Percentiles rank a stretch among this genome's conserved stretches.
Evolutionary conservation across 768 basidiomycete species (phyloP).

Genomic region (Russula foetens): DNA sequence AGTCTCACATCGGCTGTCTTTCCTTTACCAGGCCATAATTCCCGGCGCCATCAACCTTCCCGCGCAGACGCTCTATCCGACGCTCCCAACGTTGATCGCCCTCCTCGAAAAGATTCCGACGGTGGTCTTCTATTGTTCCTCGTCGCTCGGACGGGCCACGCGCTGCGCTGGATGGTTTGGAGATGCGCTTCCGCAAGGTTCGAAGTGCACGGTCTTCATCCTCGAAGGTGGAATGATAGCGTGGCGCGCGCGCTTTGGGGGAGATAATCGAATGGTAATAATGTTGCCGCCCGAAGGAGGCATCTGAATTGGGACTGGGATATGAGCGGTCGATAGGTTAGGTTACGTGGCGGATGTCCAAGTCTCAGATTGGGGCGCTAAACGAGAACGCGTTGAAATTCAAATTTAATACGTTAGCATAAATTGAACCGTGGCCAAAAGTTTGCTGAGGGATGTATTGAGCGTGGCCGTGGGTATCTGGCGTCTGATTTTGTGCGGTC

Average conservation of each 20-base stretch:
- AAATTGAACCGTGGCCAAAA: too few species aligned
- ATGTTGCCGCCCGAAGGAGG: slow-evolving; percentile 41
- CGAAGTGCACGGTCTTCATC: slow-evolving; percentile 16
- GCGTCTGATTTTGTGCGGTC: too few species aligned
- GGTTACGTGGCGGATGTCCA: neutral
- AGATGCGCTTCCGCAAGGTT: slow-evolving; percentile 20
- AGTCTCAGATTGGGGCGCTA: too few species aligned
- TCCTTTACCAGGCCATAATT: slow-evolving; percentile 23
- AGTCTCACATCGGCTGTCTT: neutral
- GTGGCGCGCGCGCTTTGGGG: slow-evolving; percentile 22
- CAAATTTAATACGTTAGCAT: too few species aligned
- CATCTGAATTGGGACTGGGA: neutral
- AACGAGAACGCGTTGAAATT: too few species aligned
- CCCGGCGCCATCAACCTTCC: slow-evolving; percentile 36
- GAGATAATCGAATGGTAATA: slow-evolving; percentile 14
- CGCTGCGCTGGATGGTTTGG: slow-evolving; percentile 23
- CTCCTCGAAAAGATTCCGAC: slow-evolving; percentile 24
- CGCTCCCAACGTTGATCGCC: slow-evolving; percentile 27
- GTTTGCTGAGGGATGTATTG: too few species aligned
- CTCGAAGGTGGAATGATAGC: slow-evolving; percentile 23
- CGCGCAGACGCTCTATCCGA: slow-evolving; percentile 36
- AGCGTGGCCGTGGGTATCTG: too few species aligned
- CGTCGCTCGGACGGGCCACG: slow-evolving; percentile 21
- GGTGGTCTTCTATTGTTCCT: slow-evolving; percentile 25
- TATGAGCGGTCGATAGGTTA: too few species aligned